These are phyloP conservation scores for Didymella pinodella DNA, from an alignment of 2,329 filamentous ascomycete species.

Conservation along the genomic window DNA sequence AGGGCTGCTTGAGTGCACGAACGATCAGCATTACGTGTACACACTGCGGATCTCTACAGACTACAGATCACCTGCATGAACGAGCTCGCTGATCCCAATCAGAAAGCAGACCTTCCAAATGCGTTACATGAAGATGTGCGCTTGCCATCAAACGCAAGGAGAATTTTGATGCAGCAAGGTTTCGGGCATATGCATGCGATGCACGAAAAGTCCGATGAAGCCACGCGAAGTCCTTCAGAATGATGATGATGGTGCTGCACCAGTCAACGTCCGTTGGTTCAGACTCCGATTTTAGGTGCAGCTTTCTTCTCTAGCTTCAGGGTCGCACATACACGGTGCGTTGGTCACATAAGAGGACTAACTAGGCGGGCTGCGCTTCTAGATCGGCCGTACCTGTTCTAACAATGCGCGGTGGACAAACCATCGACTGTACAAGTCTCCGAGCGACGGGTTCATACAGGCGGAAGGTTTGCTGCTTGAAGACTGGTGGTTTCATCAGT, in stretches of 20 bases:
- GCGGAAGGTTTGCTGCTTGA: conserved; percentile 8
- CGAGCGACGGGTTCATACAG: conserved; percentile 6
- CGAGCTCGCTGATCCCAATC: background rate
- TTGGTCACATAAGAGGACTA: conserved; percentile 1
- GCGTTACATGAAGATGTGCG: background rate
- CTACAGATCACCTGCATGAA: background rate
- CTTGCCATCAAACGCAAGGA: background rate
- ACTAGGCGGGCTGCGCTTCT: conserved; percentile 7
- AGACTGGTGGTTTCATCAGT: conserved; percentile 12
- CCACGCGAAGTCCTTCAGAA: background rate
- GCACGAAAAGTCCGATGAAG: conserved; percentile 3
- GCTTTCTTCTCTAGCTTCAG: background rate
- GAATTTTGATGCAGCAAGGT: conserved; percentile 7
- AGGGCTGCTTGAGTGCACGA: background rate
- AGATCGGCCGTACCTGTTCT: conserved; percentile 5
- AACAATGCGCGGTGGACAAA: conserved; percentile 1
- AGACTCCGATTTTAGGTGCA: background rate
- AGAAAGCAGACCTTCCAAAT: background rate
- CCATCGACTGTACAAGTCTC: conserved; percentile 3
- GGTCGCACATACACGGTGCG: background rate
- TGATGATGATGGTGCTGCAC: background rate
- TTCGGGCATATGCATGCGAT: conserved; percentile 3
- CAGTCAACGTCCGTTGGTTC: background rate
- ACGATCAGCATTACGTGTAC: background rate
- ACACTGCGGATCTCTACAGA: background rate